Percentiles rank a stretch among this genome's conserved stretches.
These are phyloP conservation scores for Pseudogymnoascus sp. DNA, from an alignment of 2,329 filamentous ascomycete species.

Conservation along the genomic window DNA sequence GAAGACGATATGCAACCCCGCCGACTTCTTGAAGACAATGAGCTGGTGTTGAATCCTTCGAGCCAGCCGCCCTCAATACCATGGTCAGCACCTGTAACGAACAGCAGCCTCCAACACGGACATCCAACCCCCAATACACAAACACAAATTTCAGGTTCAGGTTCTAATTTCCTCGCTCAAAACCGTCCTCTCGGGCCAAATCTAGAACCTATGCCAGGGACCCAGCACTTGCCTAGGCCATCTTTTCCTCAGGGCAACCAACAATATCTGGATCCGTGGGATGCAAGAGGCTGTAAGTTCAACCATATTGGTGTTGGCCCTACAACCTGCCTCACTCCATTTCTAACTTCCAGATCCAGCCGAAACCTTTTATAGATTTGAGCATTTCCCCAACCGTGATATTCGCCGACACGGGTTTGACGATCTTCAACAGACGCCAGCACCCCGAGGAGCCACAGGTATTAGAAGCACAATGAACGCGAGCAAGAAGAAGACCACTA, in stretches of 20 bases:
- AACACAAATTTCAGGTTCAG: no score
- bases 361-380: neutral
- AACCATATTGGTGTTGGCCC: neutral
- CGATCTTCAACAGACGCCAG: neutral
- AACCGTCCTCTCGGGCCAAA: neutral
- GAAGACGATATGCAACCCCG: neutral
- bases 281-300: neutral
- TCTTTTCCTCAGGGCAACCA: neutral
- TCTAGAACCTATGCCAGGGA: neutral
- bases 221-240: neutral
- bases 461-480: neutral
- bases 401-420: neutral
- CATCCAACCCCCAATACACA: neutral
- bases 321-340: neutral
- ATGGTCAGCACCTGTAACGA: neutral
- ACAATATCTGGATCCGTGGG: neutral
- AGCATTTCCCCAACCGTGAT: neutral
- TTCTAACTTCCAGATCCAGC: neutral
- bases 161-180: neutral
- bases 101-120: neutral
- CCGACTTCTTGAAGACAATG: neutral
- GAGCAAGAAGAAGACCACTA: neutral
- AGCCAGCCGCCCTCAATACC: neutral
- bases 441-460: neutral
- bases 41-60: neutral